phyloP scores from a whole-genome alignment of 2,329 filamentous ascomycete genomes.

The Curvularia eragrostidis region DNA sequence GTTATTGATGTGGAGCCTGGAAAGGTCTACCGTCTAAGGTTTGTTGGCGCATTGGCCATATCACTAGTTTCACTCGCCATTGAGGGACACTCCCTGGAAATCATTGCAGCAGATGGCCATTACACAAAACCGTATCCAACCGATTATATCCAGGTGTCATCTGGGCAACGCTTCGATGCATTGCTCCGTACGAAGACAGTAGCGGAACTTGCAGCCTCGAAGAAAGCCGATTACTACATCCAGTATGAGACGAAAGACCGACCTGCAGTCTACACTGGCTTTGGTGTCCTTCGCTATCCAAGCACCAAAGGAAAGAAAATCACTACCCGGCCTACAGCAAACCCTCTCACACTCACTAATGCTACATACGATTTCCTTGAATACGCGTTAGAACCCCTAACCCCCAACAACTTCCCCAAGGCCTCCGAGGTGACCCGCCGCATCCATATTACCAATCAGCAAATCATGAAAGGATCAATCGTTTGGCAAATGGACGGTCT shows the following conservation, averaged over 20 bases:
- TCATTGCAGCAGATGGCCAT: constrained; percentile 65
- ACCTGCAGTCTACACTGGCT: constrained; percentile 55
- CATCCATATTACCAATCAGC: constrained; percentile 37
- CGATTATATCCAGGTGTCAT: constrained; percentile 61
- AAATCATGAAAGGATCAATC: constrained; percentile 24
- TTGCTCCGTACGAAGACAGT: constrained; percentile 62
- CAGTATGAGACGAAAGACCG: constrained; percentile 61
- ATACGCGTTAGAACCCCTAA: constrained; percentile 47
- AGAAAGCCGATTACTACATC: constrained; percentile 53
- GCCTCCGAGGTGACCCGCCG: constrained; percentile 46
- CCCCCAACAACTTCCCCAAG: constrained; percentile 42
- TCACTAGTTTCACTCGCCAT: constrained; percentile 63
- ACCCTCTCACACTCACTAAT: constrained; percentile 43
- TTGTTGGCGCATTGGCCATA: constrained; percentile 64
- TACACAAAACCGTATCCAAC: constrained; percentile 60
- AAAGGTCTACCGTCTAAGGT: constrained; percentile 67
- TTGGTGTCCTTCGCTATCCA: constrained; percentile 56
- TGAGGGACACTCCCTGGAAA: constrained; percentile 62
- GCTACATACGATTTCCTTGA: constrained; percentile 49
- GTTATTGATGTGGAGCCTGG: constrained; percentile 66
- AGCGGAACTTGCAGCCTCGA: constrained; percentile 50
- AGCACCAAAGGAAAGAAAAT: constrained; percentile 7
- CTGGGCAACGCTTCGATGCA: constrained; percentile 67
- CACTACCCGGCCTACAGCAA: constrained; percentile 19
- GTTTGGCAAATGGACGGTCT: constrained; percentile 37